Evolutionary conservation across 2,329 filamentous ascomycete genomes (phyloP), one percentile per base, ranked within the genome.

Genomic region (Fusarium algeriense): DNA sequence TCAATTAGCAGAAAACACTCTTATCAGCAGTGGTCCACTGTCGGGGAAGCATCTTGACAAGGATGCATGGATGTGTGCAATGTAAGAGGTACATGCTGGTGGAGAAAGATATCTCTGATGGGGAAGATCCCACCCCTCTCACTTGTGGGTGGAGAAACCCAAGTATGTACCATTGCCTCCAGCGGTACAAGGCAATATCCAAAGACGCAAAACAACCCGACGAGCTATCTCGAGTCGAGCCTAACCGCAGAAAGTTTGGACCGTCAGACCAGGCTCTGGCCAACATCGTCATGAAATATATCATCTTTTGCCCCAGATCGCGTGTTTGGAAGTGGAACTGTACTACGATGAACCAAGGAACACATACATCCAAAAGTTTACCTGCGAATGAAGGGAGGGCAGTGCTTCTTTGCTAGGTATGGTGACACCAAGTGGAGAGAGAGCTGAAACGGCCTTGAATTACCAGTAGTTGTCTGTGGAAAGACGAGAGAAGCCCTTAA

Each of bases 41-140:
- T 72, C 61, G 69, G 57, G 69, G 69, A 72, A 70, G 49, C 56
- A 65, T 41, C 59, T 64, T 69, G 60, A 54, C 61, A 32, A 45
- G 48, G 37, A 45, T 44, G n/a, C 34, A 54, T 54, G 62, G 41
- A 62, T 67, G 48, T 26, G 50, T 26, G 23, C 62, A 34, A 38
- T 49, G 67, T 58, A 55, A 52, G 57, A 64, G 56, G 67, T 54
- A 70, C 62, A 55, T 48, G 37, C 19, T 23, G 37, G 65, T 62
- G 69, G 54, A 70, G 60, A 63, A 43, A 28, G 44, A 55, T 54
- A 59, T 50, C 38, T 43, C 52, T 69, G 65, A 52, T 72, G 69
- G 62, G n/a, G 69, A 52, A 66, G 53, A 56, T 41, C 52, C 55
- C 65, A 69, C 64, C 55, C 60, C 64, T 64, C 63, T 59, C 52